These are phyloP conservation scores for Gnomoniopsis smithogilvyi DNA, from an alignment of 2,329 filamentous ascomycete species.

Conservation along the genomic window DNA sequence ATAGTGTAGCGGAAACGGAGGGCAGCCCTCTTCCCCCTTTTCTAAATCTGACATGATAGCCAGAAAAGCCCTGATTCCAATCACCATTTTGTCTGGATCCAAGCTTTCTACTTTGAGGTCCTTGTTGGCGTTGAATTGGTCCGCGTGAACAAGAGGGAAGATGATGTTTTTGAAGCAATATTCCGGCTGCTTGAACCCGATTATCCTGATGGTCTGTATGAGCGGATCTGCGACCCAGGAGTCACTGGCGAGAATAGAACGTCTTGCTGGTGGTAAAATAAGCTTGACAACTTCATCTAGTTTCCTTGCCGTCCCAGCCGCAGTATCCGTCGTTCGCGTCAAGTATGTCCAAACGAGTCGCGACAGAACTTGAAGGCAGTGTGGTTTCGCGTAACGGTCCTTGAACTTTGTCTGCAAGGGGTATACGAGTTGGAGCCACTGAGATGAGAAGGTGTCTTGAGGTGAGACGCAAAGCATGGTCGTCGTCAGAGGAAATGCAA, in stretches of 20 bases:
- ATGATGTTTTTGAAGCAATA: constrained; percentile 89
- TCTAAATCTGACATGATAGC: constrained; percentile 92
- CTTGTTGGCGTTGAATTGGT: constrained; percentile 72
- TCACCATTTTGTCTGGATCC: constrained; percentile 95
- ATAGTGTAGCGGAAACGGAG: constrained; percentile 78
- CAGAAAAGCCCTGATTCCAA: constrained; percentile 91
- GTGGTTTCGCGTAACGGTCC: constrained; percentile 72
- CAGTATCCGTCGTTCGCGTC: constrained; percentile 74
- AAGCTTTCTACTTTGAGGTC: constrained; percentile 87
- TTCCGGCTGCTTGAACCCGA: constrained; percentile 91
- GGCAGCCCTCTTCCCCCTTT: constrained; percentile 70
- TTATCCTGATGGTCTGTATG: constrained; percentile 90
- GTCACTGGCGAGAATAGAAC: constrained; percentile 79
- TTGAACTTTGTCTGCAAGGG: constrained; percentile 79
- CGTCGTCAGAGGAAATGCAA: constrained; percentile 83
- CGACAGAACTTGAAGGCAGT: constrained; percentile 85
- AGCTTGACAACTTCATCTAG: constrained; percentile 87
- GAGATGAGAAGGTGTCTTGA: constrained; percentile 74
- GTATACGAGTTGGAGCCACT: constrained; percentile 82
- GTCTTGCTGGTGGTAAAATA: constrained; percentile 76
- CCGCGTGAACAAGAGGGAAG: constrained; percentile 92
- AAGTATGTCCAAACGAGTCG: constrained; percentile 93
- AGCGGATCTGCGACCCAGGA: constrained; percentile 81
- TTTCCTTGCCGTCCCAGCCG: constrained; percentile 67
- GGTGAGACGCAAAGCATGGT: constrained; percentile 86